These are phyloP conservation scores for Penicillium palitans DNA, from an alignment of 2,329 filamentous ascomycete genomes.

Conservation along the genomic window DNA sequence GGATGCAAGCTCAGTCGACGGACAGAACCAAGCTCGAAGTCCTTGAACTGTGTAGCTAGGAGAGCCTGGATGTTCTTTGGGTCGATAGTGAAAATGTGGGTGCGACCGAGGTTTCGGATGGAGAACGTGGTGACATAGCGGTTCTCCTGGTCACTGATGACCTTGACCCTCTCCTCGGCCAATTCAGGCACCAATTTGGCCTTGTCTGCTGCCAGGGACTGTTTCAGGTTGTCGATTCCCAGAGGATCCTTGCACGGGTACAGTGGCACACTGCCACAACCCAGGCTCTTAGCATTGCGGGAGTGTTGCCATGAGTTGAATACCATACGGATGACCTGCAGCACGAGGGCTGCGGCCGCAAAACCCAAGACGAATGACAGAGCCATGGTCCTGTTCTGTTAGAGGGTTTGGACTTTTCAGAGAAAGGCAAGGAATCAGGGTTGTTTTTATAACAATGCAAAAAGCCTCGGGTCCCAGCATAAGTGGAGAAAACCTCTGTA, in stretches of 20 bases:
- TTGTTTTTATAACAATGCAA: conserved; percentile 5
- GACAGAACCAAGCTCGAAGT: conserved; percentile 77
- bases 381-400: conserved; percentile 14
- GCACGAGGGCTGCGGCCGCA: conserved; percentile 24
- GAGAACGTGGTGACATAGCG: conserved; percentile 30
- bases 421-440: not conserved
- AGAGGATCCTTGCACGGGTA: conserved; percentile 31
- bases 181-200: conserved; percentile 25
- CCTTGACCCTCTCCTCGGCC: conserved; percentile 20
- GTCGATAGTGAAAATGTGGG: conserved; percentile 35
- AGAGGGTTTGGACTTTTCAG: not conserved
- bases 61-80: conserved; percentile 76
- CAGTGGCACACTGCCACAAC: conserved; percentile 26
- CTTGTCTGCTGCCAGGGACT: conserved; percentile 28
- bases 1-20: conserved; percentile 62
- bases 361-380: conserved; percentile 25
- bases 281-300: conserved; percentile 27
- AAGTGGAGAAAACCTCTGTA: not conserved
- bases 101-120: conserved; percentile 26
- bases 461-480: not conserved
- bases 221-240: conserved; percentile 27
- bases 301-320: conserved; percentile 29
- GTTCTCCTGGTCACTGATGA: conserved; percentile 25
- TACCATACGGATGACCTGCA: conserved; percentile 27
- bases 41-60: conserved; percentile 76